phyloP scores from a whole-genome alignment of 495 filamentous ascomycete genomes.

The Hyphodiscus hymeniophilus region DNA sequence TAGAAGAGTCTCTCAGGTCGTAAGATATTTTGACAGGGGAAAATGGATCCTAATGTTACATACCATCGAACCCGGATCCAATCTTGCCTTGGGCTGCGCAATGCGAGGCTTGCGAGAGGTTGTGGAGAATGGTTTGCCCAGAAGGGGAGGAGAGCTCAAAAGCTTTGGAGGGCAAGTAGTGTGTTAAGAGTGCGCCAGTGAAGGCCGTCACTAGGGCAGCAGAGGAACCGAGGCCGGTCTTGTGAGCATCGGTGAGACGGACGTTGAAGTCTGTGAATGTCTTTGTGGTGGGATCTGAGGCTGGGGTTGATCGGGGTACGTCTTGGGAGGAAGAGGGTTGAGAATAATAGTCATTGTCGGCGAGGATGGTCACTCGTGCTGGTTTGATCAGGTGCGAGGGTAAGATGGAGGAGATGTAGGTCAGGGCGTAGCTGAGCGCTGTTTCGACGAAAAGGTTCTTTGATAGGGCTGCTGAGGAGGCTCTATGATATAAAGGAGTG shows the following conservation, averaged over 20 bases:
- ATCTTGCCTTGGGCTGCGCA: constrained; percentile 96
- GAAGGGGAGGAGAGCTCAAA: constrained; percentile 38
- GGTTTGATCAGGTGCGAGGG: constrained; percentile 53
- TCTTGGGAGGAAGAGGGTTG: constrained; percentile 44
- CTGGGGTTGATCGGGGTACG: constrained; percentile 20
- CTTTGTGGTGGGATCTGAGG: constrained; percentile 9
- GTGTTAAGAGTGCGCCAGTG: constrained; percentile 68
- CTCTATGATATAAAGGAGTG: neutral
- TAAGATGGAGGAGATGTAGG: constrained; percentile 57
- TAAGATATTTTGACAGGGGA: no score
- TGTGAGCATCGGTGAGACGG: constrained; percentile 71
- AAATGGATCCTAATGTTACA: no score
- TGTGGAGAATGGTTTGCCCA: constrained; percentile 58
- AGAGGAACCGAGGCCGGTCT: constrained; percentile 93
- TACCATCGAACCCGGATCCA: constrained; percentile 91
- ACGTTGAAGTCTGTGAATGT: constrained; percentile 70
- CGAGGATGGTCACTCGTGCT: constrained; percentile 74
- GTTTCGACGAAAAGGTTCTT: constrained; percentile 85
- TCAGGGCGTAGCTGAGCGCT: constrained; percentile 77
- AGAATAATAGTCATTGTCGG: constrained; percentile 96
- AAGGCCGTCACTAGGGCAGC: constrained; percentile 92
- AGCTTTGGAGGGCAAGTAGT: constrained; percentile 59
- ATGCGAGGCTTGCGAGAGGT: constrained; percentile 86
- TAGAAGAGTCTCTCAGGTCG: no score
- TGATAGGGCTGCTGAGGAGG: constrained; percentile 2